These are phyloP conservation scores for Eucalyptus marginata DNA, from an alignment of 345 rosid genomes.

Conservation along the genomic window DNA sequence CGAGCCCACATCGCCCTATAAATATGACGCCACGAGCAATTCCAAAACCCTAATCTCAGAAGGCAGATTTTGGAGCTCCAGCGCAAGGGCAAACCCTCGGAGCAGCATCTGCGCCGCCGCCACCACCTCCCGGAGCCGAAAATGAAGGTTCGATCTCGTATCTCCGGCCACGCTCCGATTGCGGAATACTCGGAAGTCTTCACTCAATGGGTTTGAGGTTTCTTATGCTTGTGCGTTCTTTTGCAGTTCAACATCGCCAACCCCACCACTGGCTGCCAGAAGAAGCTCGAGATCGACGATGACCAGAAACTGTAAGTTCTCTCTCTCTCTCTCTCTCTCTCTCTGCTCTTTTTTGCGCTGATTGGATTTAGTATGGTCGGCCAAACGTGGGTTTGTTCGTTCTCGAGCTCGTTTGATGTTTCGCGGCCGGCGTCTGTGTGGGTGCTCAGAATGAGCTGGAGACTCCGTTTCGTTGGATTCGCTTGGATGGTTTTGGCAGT, in stretches of 20 bases:
- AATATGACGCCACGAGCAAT: fast-evolving
- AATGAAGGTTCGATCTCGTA: neutral
- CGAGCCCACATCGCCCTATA: neutral
- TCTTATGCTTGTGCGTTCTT: neutral
- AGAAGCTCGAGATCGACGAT: constrained; percentile 45
- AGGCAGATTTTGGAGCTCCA: neutral
- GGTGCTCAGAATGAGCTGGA: neutral
- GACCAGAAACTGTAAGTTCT: constrained; percentile 25
- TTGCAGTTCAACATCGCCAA: constrained; percentile 37
- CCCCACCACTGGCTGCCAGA: constrained; percentile 45
- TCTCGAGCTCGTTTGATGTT: neutral
- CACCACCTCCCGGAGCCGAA: neutral
- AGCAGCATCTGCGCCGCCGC: neutral
- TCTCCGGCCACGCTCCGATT: neutral
- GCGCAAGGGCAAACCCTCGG: neutral
- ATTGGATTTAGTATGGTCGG: neutral
- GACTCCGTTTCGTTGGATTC: neutral
- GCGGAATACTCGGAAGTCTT: neutral
- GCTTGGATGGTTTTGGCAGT: neutral
- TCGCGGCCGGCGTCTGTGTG: neutral
- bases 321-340: neutral
- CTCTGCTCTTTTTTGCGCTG: neutral
- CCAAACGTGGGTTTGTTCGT: neutral
- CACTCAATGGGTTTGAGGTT: neutral
- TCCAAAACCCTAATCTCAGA: neutral